Evolutionary conservation across 2,329 filamentous ascomycete genomes (phyloP).

Genomic region (Microdochium nivale): DNA sequence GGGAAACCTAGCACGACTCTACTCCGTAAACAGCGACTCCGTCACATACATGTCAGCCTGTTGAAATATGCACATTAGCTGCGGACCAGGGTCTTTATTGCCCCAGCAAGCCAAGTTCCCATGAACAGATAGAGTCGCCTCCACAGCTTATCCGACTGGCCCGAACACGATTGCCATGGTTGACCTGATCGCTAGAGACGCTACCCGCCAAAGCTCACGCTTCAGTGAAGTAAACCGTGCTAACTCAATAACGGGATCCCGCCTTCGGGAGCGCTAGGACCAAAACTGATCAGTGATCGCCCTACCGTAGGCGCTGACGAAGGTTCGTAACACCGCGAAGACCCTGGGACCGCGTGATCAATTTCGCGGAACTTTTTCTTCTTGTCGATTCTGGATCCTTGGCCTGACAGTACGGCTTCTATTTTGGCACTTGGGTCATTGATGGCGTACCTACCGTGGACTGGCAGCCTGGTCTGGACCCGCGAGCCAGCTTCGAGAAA

Average conservation of each 20-base stretch:
- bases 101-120: too few relatives aligned
- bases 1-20: too few relatives aligned
- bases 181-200: too few relatives aligned
- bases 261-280: not conserved
- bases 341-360: not conserved
- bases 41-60: too few relatives aligned
- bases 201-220: too few relatives aligned
- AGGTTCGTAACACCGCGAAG: not conserved
- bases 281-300: not conserved
- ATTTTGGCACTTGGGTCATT: not conserved
- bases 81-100: too few relatives aligned
- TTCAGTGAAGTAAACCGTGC: not conserved
- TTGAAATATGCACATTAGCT: too few relatives aligned
- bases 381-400: not conserved
- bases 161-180: too few relatives aligned
- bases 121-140: too few relatives aligned
- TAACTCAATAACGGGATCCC: not conserved
- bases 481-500: not conserved
- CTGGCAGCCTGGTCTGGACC: not conserved
- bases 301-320: not conserved
- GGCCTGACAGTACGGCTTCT: not conserved
- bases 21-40: too few relatives aligned
- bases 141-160: too few relatives aligned
- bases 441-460: not conserved
- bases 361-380: not conserved